Conservation (phyloP, 495 filamentous ascomycete genomes). For the Penicillium crystallinum region DNA sequence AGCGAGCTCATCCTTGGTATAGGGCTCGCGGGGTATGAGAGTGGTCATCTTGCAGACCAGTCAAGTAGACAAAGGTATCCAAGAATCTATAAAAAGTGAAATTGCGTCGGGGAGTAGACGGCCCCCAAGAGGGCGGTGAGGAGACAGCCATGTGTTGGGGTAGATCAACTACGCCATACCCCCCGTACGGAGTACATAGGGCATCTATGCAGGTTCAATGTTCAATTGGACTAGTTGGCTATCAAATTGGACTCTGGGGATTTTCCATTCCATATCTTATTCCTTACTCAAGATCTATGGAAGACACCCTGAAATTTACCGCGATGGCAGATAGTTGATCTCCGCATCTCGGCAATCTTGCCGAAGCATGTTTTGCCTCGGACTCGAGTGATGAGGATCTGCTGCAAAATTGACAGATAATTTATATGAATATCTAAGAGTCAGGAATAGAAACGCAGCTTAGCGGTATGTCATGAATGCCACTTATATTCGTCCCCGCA, state of each 20-base stretch:
- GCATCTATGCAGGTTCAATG: no score
- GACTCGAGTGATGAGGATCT: no score
- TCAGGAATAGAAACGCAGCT: no score
- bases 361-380: background rate
- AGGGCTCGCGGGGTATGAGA: slow-evolving; percentile 66
- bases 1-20: slow-evolving; percentile 73
- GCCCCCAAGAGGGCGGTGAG: slow-evolving; percentile 8
- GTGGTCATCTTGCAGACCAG: slow-evolving; percentile 59
- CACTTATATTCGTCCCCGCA: no score
- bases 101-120: background rate
- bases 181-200: no score
- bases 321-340: background rate
- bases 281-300: background rate
- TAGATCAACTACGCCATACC: background rate
- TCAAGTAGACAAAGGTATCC: background rate
- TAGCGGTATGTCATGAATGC: no score
- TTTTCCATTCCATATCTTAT: background rate
- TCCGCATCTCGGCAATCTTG: slow-evolving; percentile 3
- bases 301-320: background rate
- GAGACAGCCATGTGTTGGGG: background rate
- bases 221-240: no score
- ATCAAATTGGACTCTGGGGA: background rate
- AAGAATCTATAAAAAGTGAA: background rate
- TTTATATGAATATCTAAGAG: no score
- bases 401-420: no score